Percentiles rank a stretch among this genome's conserved stretches.
phyloP scores from a whole-genome alignment of 2,329 filamentous ascomycete species.

The Verruconis gallopava region DNA sequence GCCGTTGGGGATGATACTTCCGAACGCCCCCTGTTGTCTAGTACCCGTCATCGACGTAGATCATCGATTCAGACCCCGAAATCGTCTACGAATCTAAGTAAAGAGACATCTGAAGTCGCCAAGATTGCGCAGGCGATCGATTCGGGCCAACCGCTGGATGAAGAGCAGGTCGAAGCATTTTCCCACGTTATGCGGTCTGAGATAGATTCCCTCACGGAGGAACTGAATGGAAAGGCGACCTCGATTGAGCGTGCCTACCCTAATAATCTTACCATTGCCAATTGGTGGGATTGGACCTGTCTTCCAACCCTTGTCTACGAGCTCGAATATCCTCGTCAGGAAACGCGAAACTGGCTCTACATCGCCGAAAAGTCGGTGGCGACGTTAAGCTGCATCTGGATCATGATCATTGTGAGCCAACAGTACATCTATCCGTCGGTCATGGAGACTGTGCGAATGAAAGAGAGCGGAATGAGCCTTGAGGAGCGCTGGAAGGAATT shows the following conservation, averaged over 20 bases:
- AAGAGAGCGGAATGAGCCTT: slow-evolving; percentile 50
- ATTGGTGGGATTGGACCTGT: slow-evolving; percentile 60
- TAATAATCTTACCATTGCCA: slow-evolving; percentile 49
- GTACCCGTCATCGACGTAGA: slow-evolving; percentile 21
- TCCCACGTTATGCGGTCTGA: slow-evolving; percentile 54
- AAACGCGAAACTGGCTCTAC: slow-evolving; percentile 60
- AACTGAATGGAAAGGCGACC: slow-evolving; percentile 51
- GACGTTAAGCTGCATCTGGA: slow-evolving; percentile 58
- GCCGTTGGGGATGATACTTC: slow-evolving; percentile 10
- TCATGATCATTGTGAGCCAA: slow-evolving; percentile 70
- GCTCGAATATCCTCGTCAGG: slow-evolving; percentile 60
- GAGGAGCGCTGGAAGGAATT: slow-evolving; percentile 51
- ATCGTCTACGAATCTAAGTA: slow-evolving; percentile 30
- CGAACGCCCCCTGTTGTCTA: slow-evolving; percentile 7
- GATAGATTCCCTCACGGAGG: slow-evolving; percentile 49
- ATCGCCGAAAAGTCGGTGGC: slow-evolving; percentile 59
- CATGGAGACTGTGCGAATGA: slow-evolving; percentile 52
- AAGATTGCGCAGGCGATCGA: slow-evolving; percentile 50
- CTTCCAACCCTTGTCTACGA: slow-evolving; percentile 71
- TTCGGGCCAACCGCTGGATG: slow-evolving; percentile 45
- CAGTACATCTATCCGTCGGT: slow-evolving; percentile 67
- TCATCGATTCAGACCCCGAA: slow-evolving; percentile 16
- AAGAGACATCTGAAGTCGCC: slow-evolving; percentile 44
- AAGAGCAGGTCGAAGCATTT: slow-evolving; percentile 51
- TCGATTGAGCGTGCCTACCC: slow-evolving; percentile 45